A percentile compares a stretch with the other conserved stretches of the same genome.
These are phyloP conservation scores for Trifolium subterraneum DNA, from an alignment of 306 rosid genomes.

Conservation along the genomic window DNA sequence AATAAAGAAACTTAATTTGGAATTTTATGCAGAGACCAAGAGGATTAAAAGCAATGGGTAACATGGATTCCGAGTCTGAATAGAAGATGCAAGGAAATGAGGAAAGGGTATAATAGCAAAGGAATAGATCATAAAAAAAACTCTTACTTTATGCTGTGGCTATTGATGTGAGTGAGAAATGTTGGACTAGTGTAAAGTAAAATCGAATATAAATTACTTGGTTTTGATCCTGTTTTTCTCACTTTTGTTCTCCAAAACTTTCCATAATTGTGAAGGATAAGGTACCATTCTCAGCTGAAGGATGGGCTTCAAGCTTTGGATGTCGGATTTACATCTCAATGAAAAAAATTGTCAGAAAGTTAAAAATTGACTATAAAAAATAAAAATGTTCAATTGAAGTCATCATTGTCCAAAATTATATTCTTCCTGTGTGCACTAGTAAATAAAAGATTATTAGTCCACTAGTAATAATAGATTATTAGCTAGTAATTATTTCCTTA, in stretches of 20 bases:
- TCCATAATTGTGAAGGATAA: neutral
- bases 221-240: constrained; percentile 30
- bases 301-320: neutral
- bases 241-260: neutral
- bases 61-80: constrained; percentile 83
- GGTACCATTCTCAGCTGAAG: constrained; percentile 8
- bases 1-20: constrained; percentile 13
- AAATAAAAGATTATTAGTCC: too few species aligned
- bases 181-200: constrained; percentile 44
- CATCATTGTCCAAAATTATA: neutral
- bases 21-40: constrained; percentile 75
- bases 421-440: too few species aligned
- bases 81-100: constrained; percentile 42
- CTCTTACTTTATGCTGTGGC: constrained; percentile 35
- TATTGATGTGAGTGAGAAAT: constrained; percentile 39
- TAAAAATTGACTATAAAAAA: neutral
- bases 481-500: too few species aligned
- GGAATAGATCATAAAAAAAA: neutral
- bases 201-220: constrained; percentile 36
- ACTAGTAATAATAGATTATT: too few species aligned
- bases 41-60: constrained; percentile 95
- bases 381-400: neutral
- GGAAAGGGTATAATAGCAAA: constrained; percentile 24
- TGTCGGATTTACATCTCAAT: neutral
- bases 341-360: neutral